These are phyloP conservation scores for Heterobasidion parviporum DNA, from an alignment of 1,284 basidiomycete species.

Conservation along the genomic window DNA sequence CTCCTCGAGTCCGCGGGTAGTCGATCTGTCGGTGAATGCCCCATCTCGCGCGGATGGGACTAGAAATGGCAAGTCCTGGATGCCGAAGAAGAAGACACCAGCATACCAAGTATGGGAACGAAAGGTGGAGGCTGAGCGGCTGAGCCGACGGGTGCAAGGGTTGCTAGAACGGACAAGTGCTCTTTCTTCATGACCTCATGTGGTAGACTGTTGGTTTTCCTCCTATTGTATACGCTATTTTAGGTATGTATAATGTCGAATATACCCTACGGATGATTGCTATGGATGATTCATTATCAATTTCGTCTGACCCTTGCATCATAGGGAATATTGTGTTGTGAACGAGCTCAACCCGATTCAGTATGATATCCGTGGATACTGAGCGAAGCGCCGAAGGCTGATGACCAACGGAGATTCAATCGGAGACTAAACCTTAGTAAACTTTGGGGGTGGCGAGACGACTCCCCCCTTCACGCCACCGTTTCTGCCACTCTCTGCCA, in stretches of 20 bases:
- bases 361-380: too few relatives aligned
- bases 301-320: too few relatives aligned
- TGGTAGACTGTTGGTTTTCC: too few relatives aligned
- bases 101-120: slow-evolving; percentile 74
- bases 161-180: slow-evolving; percentile 51
- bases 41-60: slow-evolving; percentile 36
- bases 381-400: too few relatives aligned
- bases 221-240: not conserved
- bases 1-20: slow-evolving; percentile 70
- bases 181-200: slow-evolving; percentile 8
- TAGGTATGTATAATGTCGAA: not conserved
- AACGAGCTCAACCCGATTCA: too few relatives aligned
- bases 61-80: slow-evolving; percentile 47
- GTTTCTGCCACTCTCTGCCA: slow-evolving; percentile 16
- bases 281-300: not conserved
- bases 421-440: not conserved
- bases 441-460: not conserved
- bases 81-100: slow-evolving; percentile 68
- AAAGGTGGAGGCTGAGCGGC: slow-evolving; percentile 61
- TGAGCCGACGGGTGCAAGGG: slow-evolving; percentile 63
- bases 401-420: not conserved
- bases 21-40: slow-evolving; percentile 67
- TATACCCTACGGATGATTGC: not conserved
- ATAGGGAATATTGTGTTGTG: too few relatives aligned
- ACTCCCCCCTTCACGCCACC: slow-evolving; percentile 2